phyloP scores from a whole-genome alignment of 176 grass and related monocot genomes.

The Oryza officinalis region DNA sequence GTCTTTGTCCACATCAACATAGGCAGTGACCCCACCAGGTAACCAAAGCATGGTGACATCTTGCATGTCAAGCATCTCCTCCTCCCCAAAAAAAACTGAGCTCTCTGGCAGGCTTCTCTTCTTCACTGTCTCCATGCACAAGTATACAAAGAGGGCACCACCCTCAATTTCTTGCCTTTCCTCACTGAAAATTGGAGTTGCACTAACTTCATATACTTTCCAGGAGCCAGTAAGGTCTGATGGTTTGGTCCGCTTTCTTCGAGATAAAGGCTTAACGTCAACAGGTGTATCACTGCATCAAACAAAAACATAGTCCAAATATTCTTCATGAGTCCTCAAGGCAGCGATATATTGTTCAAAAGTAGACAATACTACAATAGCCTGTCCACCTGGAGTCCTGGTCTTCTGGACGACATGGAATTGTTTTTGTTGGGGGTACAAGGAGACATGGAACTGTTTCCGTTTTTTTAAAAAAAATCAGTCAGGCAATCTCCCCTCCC shows the following conservation, averaged over 20 bases:
- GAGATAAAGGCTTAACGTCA: conserved; percentile 70
- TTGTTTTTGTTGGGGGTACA: background rate
- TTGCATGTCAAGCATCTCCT: conserved; percentile 81
- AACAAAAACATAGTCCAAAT: background rate
- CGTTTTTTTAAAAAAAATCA: background rate
- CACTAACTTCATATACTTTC: conserved; percentile 96
- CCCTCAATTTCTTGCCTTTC: conserved; percentile 38
- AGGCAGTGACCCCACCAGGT: conserved; percentile 79
- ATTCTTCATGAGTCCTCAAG: background rate
- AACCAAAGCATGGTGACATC: conserved; percentile 88
- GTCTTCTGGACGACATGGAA: background rate
- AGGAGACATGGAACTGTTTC: background rate
- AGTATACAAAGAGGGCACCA: conserved; percentile 57
- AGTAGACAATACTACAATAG: background rate
- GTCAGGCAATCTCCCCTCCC: background rate
- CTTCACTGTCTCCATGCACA: conserved; percentile 87
- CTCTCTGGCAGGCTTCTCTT: conserved; percentile 76
- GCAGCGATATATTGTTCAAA: conserved; percentile 22
- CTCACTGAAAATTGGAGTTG: conserved; percentile 79
- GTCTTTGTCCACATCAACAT: conserved; percentile 74
- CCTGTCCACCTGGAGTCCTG: conserved; percentile 8
- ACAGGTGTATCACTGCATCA: conserved; percentile 58
- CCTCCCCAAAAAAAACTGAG: conserved; percentile 68
- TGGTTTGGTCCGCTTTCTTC: conserved; percentile 73
- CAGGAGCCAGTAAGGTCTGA: conserved; percentile 85